Conservation (phyloP, 768 basidiomycete species). For the Gautieria morchelliformis region DNA sequence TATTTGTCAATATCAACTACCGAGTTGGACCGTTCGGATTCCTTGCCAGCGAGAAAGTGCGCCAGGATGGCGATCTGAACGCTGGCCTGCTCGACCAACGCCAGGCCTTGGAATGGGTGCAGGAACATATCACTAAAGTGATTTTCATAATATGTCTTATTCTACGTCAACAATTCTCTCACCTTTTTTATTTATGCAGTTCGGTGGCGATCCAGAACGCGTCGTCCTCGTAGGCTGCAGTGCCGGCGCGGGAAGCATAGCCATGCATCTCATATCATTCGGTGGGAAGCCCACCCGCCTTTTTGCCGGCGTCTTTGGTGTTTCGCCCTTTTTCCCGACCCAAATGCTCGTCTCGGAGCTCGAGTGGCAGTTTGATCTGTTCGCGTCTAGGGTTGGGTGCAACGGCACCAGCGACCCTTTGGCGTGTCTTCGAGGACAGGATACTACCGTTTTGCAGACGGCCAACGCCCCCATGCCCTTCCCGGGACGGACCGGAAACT, state of each 20-base stretch:
- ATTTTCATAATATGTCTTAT: not conserved
- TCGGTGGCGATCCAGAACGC: slow-evolving; percentile 12
- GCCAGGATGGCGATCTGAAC: slow-evolving; percentile 31
- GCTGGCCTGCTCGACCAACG: slow-evolving; percentile 33
- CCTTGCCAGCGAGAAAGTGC: slow-evolving; percentile 21
- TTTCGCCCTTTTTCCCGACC: slow-evolving; percentile 9
- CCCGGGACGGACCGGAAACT: slow-evolving; percentile 15
- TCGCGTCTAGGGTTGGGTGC: slow-evolving; percentile 37
- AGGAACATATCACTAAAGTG: slow-evolving; percentile 27
- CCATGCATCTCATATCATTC: slow-evolving; percentile 10
- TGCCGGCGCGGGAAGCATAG: slow-evolving; percentile 11
- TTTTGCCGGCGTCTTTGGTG: slow-evolving; percentile 7
- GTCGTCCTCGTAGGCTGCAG: slow-evolving; percentile 10
- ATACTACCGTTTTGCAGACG: slow-evolving; percentile 22
- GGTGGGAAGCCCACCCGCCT: slow-evolving; percentile 5
- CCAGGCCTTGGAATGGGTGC: slow-evolving; percentile 32
- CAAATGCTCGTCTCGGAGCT: not conserved
- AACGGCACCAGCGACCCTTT: slow-evolving; percentile 47
- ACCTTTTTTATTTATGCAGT: slow-evolving; percentile 1
- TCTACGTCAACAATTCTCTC: not conserved
- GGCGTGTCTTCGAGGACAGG: slow-evolving; percentile 23
- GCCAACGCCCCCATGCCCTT: slow-evolving; percentile 23
- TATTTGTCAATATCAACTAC: slow-evolving; percentile 12
- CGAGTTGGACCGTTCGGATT: slow-evolving; percentile 18
- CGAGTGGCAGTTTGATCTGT: slow-evolving; percentile 11